Evolutionary conservation across 2,329 filamentous ascomycete species (phyloP).

Genomic region (Zymoseptoria ardabiliae): DNA sequence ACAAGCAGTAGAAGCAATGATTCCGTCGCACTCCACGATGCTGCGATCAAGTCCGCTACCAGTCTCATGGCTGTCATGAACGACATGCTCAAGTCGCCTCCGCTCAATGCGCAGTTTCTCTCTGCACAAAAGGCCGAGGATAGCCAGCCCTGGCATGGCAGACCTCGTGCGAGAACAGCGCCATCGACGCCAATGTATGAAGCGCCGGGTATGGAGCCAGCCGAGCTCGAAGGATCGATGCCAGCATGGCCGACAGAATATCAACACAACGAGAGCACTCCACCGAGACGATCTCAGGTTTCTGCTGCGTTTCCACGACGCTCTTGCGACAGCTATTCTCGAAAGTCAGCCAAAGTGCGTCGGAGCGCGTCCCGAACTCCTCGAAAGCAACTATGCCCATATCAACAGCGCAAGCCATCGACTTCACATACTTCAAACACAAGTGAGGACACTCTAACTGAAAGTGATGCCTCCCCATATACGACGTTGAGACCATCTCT

Average conservation of each 20-base stretch:
- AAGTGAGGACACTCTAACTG: conserved; percentile 3
- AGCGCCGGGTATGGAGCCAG: conserved; percentile 16
- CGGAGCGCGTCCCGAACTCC: not conserved
- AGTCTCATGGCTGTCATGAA: conserved; percentile 35
- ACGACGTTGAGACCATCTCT: conserved; percentile 2
- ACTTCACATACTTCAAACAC: not conserved
- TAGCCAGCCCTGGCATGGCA: conserved; percentile 31
- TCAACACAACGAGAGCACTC: not conserved
- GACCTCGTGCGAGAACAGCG: conserved; percentile 35
- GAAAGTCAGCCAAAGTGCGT: conserved; percentile 1
- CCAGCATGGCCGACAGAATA: conserved; percentile 2
- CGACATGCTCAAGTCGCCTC: conserved; percentile 37
- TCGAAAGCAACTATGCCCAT: not conserved
- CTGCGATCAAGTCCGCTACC: conserved; percentile 27
- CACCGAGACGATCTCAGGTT: not conserved
- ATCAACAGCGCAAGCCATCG: not conserved
- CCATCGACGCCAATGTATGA: conserved; percentile 32
- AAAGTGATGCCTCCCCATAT: not conserved
- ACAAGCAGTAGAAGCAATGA: conserved; percentile 15
- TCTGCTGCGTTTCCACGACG: not conserved
- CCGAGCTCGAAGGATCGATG: conserved; percentile 24
- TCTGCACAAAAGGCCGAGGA: conserved; percentile 22
- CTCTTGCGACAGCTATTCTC: conserved; percentile 5
- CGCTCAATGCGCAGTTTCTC: conserved; percentile 26
- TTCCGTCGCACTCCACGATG: conserved; percentile 25